These are phyloP conservation scores for Davidsoniella australis DNA, from an alignment of 2,329 filamentous ascomycete species.

Conservation along the genomic window DNA sequence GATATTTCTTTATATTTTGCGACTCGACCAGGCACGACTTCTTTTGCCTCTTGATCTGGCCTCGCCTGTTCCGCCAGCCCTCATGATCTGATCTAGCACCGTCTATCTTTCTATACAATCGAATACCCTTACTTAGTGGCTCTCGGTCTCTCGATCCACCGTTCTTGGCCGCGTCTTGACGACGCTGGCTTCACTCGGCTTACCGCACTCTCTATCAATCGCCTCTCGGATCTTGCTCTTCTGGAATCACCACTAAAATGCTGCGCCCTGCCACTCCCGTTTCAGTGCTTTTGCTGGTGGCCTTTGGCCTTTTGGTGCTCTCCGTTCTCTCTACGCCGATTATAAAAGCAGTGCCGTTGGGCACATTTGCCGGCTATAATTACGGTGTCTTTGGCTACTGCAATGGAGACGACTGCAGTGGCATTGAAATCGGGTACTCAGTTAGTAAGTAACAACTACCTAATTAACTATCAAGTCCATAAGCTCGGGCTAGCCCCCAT, in stretches of 20 bases:
- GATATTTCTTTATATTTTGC: too few species aligned
- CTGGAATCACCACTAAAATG: slow-evolving; percentile 37
- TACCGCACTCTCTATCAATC: neutral
- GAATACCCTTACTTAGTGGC: neutral
- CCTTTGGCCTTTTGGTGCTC: slow-evolving; percentile 71
- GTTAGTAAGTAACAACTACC: slow-evolving; percentile 41
- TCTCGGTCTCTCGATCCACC: neutral
- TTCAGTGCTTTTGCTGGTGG: slow-evolving; percentile 65
- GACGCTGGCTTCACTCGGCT: slow-evolving; percentile 22
- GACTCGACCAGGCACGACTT: neutral
- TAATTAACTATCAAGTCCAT: neutral
- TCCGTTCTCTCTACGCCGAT: slow-evolving; percentile 85
- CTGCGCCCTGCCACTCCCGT: slow-evolving; percentile 85
- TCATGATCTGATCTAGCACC: neutral
- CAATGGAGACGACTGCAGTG: slow-evolving; percentile 43
- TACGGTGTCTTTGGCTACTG: slow-evolving; percentile 95
- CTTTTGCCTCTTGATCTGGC: neutral
- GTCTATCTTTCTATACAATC: neutral
- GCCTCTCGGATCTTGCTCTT: slow-evolving; percentile 11
- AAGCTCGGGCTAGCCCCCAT: neutral
- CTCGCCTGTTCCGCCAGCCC: neutral
- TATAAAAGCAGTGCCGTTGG: slow-evolving; percentile 69
- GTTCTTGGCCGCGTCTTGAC: slow-evolving; percentile 26
- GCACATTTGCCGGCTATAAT: slow-evolving; percentile 54
- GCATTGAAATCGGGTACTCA: slow-evolving; percentile 69